phyloP scores from a whole-genome alignment of 805 yeast genomes.

The Wickerhamomyces bovis region DNA sequence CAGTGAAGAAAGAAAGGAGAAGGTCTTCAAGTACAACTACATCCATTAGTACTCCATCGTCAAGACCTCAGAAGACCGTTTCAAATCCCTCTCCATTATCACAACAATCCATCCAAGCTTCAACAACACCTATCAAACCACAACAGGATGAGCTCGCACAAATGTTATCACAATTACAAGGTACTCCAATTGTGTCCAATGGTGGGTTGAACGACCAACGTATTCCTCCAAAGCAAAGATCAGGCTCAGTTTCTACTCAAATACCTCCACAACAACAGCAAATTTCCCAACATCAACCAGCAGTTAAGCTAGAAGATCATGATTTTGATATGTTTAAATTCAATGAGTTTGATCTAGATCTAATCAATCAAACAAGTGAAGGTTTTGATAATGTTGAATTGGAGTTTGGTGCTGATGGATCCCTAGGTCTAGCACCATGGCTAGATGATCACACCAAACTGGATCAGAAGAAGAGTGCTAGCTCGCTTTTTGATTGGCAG shows the following conservation, averaged over 20 bases:
- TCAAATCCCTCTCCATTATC: conserved; percentile 13
- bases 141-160: conserved; percentile 15
- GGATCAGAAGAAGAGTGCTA: conserved; percentile 1
- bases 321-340: not conserved
- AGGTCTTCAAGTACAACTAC: conserved; percentile 5
- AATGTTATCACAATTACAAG: conserved; percentile 23
- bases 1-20: not conserved
- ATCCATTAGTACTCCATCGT: conserved; percentile 1
- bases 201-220: conserved; percentile 6
- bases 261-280: not conserved
- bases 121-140: not conserved
- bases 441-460: conserved; percentile 30
- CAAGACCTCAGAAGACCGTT: not conserved
- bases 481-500: conserved; percentile 23
- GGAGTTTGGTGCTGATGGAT: conserved; percentile 80
- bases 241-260: conserved; percentile 7
- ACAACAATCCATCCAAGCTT: not conserved
- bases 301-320: not conserved
- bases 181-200: conserved; percentile 20
- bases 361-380: conserved; percentile 6
- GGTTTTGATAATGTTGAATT: conserved; percentile 24
- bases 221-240: conserved; percentile 7
- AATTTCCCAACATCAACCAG: not conserved
- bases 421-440: conserved; percentile 68
- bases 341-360: conserved; percentile 6